Conservation (phyloP, 805 yeast genomes). For the Lipomyces yamadae region DNA sequence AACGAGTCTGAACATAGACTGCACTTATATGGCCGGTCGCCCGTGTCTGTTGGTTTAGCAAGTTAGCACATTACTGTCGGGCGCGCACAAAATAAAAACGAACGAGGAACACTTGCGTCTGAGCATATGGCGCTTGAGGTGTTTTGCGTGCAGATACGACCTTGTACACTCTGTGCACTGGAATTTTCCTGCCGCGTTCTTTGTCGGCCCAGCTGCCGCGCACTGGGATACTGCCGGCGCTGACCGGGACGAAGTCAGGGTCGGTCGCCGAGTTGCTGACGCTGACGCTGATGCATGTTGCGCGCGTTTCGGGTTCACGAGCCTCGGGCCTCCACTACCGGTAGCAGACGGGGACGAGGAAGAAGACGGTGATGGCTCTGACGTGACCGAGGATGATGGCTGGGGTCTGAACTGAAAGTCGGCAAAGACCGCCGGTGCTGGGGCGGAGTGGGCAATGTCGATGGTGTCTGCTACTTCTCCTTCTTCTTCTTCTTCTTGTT, state of each 20-base stretch:
- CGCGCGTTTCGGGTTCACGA: not conserved
- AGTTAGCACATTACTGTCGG: not conserved
- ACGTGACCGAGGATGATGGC: slow-evolving; percentile 1
- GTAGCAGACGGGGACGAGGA: not conserved
- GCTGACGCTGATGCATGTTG: too few species aligned
- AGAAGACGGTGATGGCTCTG: slow-evolving; percentile 6
- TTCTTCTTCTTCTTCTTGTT: not conserved
- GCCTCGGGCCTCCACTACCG: too few species aligned
- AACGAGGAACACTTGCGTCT: slow-evolving; percentile 49
- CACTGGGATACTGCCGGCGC: slow-evolving; percentile 39
- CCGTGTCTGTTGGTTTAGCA: slow-evolving; percentile 54
- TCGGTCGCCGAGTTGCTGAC: slow-evolving; percentile 2
- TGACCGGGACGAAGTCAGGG: slow-evolving; percentile 8
- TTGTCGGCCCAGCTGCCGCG: slow-evolving; percentile 53
- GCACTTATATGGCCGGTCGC: slow-evolving; percentile 82
- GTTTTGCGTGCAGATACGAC: slow-evolving; percentile 58
- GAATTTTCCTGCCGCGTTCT: slow-evolving; percentile 57
- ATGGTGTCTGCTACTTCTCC: too few species aligned
- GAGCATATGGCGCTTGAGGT: slow-evolving; percentile 78
- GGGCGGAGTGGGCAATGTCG: not conserved
- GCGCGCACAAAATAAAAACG: too few species aligned
- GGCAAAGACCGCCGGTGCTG: not conserved
- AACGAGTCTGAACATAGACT: slow-evolving; percentile 71
- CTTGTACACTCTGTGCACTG: slow-evolving; percentile 41
- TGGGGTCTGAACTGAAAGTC: slow-evolving; percentile 7